Evolutionary conservation across 73 alveolate genomes (phyloP).

Genomic region (Strombidium stylifer): DNA sequence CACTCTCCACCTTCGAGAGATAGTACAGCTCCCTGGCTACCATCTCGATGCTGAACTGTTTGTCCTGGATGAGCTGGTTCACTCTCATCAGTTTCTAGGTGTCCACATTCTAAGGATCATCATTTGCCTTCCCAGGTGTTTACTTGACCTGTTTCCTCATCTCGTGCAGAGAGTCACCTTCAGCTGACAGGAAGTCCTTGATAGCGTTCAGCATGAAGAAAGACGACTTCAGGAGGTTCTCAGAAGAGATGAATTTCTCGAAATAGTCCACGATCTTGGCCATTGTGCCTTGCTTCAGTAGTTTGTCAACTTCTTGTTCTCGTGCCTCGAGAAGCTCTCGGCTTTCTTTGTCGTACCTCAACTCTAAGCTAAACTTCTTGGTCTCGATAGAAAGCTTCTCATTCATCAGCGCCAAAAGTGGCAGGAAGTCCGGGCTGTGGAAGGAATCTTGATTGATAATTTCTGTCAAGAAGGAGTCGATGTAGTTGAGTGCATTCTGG

Average conservation of each 20-base stretch:
- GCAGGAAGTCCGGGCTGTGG: too few species aligned
- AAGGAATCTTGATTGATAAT: too few species aligned
- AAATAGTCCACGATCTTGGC: too few species aligned
- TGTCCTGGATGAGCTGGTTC: background rate
- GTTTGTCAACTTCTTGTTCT: too few species aligned
- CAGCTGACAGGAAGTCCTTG: constrained; percentile 12
- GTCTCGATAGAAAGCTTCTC: too few species aligned
- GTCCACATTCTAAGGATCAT: background rate
- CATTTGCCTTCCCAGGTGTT: background rate
- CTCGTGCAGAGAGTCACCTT: background rate
- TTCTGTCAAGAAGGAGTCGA: too few species aligned
- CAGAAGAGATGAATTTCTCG: background rate
- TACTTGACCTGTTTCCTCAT: background rate
- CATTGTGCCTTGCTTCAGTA: too few species aligned
- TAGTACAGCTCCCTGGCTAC: constrained; percentile 19
- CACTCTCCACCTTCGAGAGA: background rate
- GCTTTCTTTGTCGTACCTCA: too few species aligned
- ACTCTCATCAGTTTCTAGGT: background rate
- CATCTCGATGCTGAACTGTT: constrained; percentile 9
- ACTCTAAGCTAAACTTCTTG: too few species aligned
- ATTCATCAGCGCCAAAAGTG: too few species aligned
- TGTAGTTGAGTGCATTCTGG: too few species aligned
- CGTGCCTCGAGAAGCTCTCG: too few species aligned
- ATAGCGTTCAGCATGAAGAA: background rate
- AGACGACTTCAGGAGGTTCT: background rate